Percentiles rank a stretch among this genome's conserved stretches.
phyloP scores from a whole-genome alignment of 2,329 filamentous ascomycete species.

The Fusarium subglutinans region DNA sequence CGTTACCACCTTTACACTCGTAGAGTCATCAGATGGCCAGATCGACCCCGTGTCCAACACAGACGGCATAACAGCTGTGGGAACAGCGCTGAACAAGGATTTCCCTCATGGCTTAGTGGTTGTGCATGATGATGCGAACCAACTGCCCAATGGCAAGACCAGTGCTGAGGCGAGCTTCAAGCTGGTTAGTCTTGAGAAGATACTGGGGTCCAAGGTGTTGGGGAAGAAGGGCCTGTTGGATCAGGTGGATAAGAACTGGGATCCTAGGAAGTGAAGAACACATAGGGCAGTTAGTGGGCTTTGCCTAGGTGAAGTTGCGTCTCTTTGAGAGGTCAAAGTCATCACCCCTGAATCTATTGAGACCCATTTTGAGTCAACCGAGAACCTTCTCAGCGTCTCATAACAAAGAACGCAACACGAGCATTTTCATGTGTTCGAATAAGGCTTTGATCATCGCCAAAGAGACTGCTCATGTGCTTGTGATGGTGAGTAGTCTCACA shows the following conservation, averaged over 20 bases:
- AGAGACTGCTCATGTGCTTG: constrained; percentile 1
- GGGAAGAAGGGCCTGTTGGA: constrained; percentile 44
- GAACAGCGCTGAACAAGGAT: constrained; percentile 51
- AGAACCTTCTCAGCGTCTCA: neutral
- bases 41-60: constrained; percentile 64
- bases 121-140: constrained; percentile 63
- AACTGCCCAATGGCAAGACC: constrained; percentile 56
- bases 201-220: constrained; percentile 47
- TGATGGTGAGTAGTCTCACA: neutral
- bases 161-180: constrained; percentile 61
- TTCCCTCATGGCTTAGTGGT: constrained; percentile 59
- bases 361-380: neutral
- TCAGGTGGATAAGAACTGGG: constrained; percentile 51
- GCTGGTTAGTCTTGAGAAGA: constrained; percentile 53
- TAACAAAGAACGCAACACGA: neutral
- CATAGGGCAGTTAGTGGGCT: neutral
- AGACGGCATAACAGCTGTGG: constrained; percentile 60
- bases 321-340: neutral
- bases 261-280: constrained; percentile 46
- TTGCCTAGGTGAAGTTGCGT: neutral
- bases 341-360: constrained; percentile 14
- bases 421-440: rapidly evolving
- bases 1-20: constrained; percentile 59
- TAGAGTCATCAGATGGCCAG: constrained; percentile 50
- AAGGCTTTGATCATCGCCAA: neutral